Evolutionary conservation across 2,329 filamentous ascomycete genomes (phyloP).

Genomic region (Fonsecaea erecta): DNA sequence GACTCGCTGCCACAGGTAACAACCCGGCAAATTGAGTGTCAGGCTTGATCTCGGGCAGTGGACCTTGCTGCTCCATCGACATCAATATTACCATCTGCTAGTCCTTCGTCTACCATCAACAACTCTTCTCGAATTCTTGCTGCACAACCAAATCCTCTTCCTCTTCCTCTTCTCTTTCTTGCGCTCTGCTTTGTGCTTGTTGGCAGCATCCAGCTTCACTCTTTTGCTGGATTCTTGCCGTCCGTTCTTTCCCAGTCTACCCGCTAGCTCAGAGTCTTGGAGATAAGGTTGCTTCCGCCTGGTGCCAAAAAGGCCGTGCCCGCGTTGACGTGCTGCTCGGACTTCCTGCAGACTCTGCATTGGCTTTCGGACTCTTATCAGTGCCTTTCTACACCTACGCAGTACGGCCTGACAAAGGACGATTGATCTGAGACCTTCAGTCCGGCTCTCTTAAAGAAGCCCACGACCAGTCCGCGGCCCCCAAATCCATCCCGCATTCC

Average conservation of each 20-base stretch:
- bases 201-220: slow-evolving; percentile 65
- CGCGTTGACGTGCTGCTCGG: slow-evolving; percentile 19
- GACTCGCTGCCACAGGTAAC: neutral
- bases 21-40: slow-evolving; percentile 3
- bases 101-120: slow-evolving; percentile 1
- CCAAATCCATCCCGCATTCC: slow-evolving; percentile 21
- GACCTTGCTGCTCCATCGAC: slow-evolving; percentile 1
- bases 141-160: slow-evolving; percentile 17
- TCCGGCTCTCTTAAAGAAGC: neutral
- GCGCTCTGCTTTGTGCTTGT: slow-evolving; percentile 30
- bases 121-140: slow-evolving; percentile 8
- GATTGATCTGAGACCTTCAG: neutral
- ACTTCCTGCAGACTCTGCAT: slow-evolving; percentile 19
- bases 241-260: slow-evolving; percentile 47
- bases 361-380: slow-evolving; percentile 15
- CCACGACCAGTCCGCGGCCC: slow-evolving; percentile 11
- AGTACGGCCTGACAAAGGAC: neutral
- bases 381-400: neutral
- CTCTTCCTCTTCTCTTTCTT: slow-evolving; percentile 6
- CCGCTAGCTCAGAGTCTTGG: slow-evolving; percentile 18
- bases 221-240: slow-evolving; percentile 60
- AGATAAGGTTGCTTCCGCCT: slow-evolving; percentile 17
- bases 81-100: slow-evolving; percentile 1
- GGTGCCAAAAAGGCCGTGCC: slow-evolving; percentile 19
- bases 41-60: slow-evolving; percentile 1